Conservation (phyloP, 2,329 filamentous ascomycete genomes). For the Trichoderma koningiopsis region DNA sequence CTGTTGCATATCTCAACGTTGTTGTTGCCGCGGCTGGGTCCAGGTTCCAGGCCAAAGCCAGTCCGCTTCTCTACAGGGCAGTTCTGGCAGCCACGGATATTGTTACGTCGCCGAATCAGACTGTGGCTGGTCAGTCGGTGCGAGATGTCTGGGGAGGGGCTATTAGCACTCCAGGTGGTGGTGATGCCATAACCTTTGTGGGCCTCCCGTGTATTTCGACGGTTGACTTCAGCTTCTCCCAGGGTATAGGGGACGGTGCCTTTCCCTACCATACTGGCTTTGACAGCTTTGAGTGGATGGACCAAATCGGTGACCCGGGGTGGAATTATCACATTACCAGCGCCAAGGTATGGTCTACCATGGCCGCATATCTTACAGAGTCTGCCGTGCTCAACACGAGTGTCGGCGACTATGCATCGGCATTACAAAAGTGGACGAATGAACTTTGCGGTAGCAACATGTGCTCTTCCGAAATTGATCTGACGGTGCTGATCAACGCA, state of each 20-base stretch:
- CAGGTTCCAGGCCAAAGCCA: neutral
- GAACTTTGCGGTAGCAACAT: neutral
- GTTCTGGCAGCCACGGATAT: neutral
- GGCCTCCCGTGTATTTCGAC: neutral
- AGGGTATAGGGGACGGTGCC: neutral
- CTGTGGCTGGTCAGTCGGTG: neutral
- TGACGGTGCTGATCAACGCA: neutral
- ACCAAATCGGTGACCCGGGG: neutral
- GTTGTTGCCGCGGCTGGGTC: neutral
- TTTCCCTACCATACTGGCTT: neutral
- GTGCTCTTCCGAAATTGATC: neutral
- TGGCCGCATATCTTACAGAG: neutral
- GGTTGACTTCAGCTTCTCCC: neutral
- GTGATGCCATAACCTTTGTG: neutral
- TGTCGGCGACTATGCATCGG: neutral
- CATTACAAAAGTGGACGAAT: neutral
- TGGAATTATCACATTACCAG: neutral
- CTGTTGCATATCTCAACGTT: neutral
- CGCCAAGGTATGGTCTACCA: neutral
- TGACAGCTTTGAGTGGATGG: neutral
- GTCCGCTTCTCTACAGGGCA: neutral
- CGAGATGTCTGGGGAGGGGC: neutral
- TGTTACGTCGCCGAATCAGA: neutral
- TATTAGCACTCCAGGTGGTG: neutral
- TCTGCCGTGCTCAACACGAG: neutral